phyloP scores from a whole-genome alignment of 805 yeast genomes.

The Geotrichum ghanense region DNA sequence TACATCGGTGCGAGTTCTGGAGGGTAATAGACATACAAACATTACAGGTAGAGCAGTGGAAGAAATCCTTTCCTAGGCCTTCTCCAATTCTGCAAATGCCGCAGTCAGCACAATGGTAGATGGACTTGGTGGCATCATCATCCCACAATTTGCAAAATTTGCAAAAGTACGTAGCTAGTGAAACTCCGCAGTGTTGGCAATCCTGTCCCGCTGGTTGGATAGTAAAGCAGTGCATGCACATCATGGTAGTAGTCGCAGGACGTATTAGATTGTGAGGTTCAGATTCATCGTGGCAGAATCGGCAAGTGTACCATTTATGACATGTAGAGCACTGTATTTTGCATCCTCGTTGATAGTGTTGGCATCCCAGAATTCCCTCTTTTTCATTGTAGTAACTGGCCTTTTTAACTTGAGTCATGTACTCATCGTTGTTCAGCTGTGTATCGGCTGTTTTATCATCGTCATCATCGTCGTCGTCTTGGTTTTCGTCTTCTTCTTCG shows the following conservation, averaged over 20 bases:
- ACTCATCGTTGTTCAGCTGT: conserved; percentile 17
- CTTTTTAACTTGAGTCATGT: conserved; percentile 21
- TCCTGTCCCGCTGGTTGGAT: conserved; percentile 64
- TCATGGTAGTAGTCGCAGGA: conserved; percentile 48
- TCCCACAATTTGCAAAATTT: conserved; percentile 71
- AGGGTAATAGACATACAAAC: conserved; percentile 78
- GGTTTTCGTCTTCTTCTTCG: conserved; percentile 11
- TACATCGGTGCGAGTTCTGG: conserved; percentile 68
- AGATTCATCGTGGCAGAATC: conserved; percentile 70
- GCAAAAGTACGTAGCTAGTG: conserved; percentile 71
- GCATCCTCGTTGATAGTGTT: conserved; percentile 74
- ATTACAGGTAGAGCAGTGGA: conserved; percentile 83
- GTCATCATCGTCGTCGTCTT: conserved; percentile 13
- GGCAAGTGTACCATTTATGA: conserved; percentile 63
- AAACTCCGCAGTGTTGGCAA: conserved; percentile 57
- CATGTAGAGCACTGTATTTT: conserved; percentile 75
- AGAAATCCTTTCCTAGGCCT: conserved; percentile 80
- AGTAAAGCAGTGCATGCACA: conserved; percentile 71
- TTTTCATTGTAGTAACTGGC: conserved; percentile 37
- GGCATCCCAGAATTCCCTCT: conserved; percentile 53
- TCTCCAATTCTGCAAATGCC: conserved; percentile 87
- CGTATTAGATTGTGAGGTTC: conserved; percentile 49
- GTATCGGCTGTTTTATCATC: conserved; percentile 33
- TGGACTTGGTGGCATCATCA: conserved; percentile 60
- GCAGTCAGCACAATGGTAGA: conserved; percentile 87